A percentile compares a stretch with the other conserved stretches of the same genome.
phyloP scores from a whole-genome alignment of 371 early-diverging fungal genomes.

The Catenaria anguillulae region DNA sequence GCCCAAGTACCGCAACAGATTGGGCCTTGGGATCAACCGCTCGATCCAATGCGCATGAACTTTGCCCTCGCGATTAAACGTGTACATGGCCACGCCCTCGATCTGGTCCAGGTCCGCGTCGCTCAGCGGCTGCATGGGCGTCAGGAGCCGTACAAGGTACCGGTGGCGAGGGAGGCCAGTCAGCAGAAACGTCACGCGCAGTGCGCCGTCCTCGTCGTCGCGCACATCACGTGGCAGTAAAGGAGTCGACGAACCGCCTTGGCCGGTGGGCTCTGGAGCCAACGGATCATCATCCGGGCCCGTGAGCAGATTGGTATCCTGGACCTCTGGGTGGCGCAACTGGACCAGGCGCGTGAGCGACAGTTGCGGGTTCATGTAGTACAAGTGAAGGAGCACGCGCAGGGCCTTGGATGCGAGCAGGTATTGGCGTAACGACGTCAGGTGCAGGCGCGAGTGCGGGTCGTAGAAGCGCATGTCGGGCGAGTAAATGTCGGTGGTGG shows the following conservation, averaged over 20 bases:
- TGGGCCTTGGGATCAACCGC: neutral
- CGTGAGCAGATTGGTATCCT: no score
- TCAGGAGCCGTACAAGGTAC: neutral
- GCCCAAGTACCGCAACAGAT: neutral
- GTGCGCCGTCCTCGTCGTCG: neutral
- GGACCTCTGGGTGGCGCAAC: neutral
- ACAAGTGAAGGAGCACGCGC: neutral
- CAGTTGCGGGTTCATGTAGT: neutral
- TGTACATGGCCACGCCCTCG: neutral
- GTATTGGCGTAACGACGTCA: neutral
- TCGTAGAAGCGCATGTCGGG: neutral
- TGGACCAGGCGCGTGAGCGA: neutral
- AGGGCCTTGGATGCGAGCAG: neutral
- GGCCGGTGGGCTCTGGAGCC: no score
- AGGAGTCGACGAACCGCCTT: no score
- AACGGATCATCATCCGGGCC: no score
- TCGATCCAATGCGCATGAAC: slow-evolving; percentile 1
- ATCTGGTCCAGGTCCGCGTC: neutral
- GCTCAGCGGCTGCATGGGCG: neutral
- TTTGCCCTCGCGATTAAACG: neutral
- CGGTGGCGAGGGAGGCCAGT: neutral
- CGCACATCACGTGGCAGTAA: neutral
- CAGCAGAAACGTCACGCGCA: neutral
- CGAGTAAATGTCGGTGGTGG: neutral
- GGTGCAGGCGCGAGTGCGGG: neutral